Evolutionary conservation across 164 flowering plant species (phyloP), one percentile per base, ranked within the genome.

Genomic region (Aristolochia californica): DNA sequence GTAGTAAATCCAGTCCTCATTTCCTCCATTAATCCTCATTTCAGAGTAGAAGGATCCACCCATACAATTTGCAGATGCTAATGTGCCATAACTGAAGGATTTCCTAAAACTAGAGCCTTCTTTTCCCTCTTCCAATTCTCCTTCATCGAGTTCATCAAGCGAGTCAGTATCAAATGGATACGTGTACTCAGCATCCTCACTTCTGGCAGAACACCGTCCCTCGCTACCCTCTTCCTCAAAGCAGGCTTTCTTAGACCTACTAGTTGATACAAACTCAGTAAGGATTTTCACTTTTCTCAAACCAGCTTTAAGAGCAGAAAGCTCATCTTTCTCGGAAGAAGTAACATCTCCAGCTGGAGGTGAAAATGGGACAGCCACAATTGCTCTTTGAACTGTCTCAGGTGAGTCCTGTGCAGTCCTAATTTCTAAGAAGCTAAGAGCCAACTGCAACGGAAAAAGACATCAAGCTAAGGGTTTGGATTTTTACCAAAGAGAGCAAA

Each of bases 231-330:
- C 96, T 57, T 83, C 97, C 70, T 83, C 95, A 13, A 64, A 80
- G 60, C 81, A 83, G 1, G 91, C 74, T 73, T 90, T 94, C 60
- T 85, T 90, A 14, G 87, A 77, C 66, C 76, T 84, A 62, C 88
- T 74, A 55, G 82, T 56, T 1, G 97, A 87, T 3, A 94, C 96
- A 66, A 68, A 89, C 23, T 77, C 93, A 1, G 84, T 88, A 43
- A 90, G 74, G 45, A 86, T 85, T 69, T 83, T 94, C 10, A 94
- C 97, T 73, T 86, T 94, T 57, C 88, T 81, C 13, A 94, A 75
- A 58, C 99, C 85, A 49, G 97, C 99, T 80, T 94, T 90, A 12
- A 94, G 77, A 43, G 95, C 95, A 69, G 99, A 90, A 64, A 88
- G 73, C 62, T 94, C 99, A 62, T 90, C 91, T 70, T 82, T 90